Conservation (phyloP, 208 protist genomes). For the Paratrypanosoma confusum region DNA sequence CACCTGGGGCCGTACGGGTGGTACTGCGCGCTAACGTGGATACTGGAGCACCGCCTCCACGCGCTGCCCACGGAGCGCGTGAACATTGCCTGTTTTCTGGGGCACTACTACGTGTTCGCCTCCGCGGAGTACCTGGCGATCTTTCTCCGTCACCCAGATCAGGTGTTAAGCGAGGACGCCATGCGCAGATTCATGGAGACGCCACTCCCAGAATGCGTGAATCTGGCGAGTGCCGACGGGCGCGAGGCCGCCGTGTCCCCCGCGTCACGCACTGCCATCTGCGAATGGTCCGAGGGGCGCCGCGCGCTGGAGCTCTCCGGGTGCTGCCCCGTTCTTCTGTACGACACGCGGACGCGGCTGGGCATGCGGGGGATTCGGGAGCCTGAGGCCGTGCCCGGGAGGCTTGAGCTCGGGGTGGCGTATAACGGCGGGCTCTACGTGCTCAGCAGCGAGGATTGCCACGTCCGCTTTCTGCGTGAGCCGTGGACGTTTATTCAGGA, state of each 20-base stretch:
- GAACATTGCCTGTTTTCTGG: slow-evolving; percentile 45
- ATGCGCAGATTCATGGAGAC: no score
- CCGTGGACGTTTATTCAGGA: slow-evolving; percentile 78
- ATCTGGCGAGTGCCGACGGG: not conserved
- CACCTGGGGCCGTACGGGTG: slow-evolving; percentile 53
- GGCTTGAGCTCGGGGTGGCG: slow-evolving; percentile 40
- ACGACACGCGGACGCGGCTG: slow-evolving; percentile 65
- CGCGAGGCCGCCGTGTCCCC: not conserved
- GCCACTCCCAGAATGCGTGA: slow-evolving; percentile 21
- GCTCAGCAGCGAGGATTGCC: slow-evolving; percentile 35
- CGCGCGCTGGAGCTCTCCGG: slow-evolving; percentile 47
- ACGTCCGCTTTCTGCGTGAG: slow-evolving; percentile 53
- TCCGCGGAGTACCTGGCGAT: slow-evolving; percentile 27
- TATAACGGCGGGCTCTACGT: slow-evolving; percentile 75
- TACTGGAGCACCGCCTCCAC: slow-evolving; percentile 42
- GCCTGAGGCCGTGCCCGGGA: slow-evolving; percentile 56
- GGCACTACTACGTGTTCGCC: slow-evolving; percentile 72
- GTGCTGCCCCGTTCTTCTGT: slow-evolving; percentile 86
- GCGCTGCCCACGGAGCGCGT: slow-evolving; percentile 8
- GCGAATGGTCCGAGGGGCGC: not conserved
- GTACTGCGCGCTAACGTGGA: slow-evolving; percentile 81
- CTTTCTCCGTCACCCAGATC: slow-evolving; percentile 50
- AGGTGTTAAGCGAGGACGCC: slow-evolving; percentile 17
- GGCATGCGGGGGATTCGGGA: slow-evolving; percentile 72
- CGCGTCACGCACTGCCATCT: no score